phyloP scores from a whole-genome alignment of 1,284 basidiomycete species.

The Coriolopsis trogii region DNA sequence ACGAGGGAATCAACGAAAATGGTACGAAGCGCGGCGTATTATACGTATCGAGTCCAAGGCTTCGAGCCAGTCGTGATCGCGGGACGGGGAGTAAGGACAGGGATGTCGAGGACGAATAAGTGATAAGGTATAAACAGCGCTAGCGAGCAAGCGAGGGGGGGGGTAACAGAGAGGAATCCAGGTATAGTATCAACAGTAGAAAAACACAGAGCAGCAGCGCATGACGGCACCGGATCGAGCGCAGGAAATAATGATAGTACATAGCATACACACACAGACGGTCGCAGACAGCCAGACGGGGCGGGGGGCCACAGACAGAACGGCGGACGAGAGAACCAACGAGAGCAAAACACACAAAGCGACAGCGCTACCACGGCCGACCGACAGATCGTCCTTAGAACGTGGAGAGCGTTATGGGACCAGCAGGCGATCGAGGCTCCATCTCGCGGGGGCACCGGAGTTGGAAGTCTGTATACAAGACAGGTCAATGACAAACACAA shows the following conservation, averaged over 20 bases:
- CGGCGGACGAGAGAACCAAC: background rate
- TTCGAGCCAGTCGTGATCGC: conserved; percentile 3
- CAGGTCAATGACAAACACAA: background rate
- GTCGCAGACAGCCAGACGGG: background rate
- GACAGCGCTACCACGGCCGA: background rate
- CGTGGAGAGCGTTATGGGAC: conserved; percentile 51
- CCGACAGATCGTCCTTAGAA: conserved; percentile 42
- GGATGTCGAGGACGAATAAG: background rate
- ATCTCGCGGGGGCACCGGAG: conserved; percentile 56
- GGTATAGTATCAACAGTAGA: conserved; percentile 26
- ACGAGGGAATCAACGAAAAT: background rate
- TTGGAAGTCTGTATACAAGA: conserved; percentile 50
- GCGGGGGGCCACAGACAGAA: background rate
- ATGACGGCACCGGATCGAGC: conserved; percentile 12
- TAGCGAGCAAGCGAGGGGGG: no score
- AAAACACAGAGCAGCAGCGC: conserved; percentile 14
- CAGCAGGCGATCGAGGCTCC: conserved; percentile 39
- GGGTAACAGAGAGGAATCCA: conserved; percentile 23
- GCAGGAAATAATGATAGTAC: conserved; percentile 24
- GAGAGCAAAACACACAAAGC: background rate
- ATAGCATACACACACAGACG: conserved; percentile 23
- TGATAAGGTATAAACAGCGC: conserved; percentile 22
- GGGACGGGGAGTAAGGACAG: background rate
- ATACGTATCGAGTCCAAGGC: conserved; percentile 18
- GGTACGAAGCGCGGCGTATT: conserved; percentile 16